Evolutionary conservation across 208 protist genomes (phyloP), one percentile per base, ranked within the genome.

Genomic region (Acanthamoeba healyi): DNA sequence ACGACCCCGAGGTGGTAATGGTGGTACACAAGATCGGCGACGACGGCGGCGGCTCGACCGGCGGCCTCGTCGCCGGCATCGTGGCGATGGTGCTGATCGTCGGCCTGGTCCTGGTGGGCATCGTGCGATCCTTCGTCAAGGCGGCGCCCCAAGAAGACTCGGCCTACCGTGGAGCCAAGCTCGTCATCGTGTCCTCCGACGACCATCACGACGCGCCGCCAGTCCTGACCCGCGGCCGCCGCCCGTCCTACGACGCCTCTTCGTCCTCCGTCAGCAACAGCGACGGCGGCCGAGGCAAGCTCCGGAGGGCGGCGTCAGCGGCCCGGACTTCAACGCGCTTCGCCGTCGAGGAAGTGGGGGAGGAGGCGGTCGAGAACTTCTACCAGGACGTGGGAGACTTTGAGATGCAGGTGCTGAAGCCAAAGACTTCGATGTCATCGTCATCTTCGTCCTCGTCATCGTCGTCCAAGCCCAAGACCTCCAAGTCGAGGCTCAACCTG

Each of bases 1-100:
- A 77, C 67, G 67, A 77, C 36, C 67, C 67, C 34, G 67, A 77
- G 38, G 10, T 77, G 36, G 67, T 77, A 15, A 7, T 77, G 34
- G 67, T 77, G 15, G 38, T 77, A 4, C 29, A n/a, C 26, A 42
- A 36, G 34, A 6, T 5, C 29, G 36, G 0, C n/a, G n/a, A n/a
- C 56, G 26, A 26, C 10, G 32, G 58, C 58, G 26, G 6, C 17
- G 22, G 9, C 5, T 77, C 67, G 29, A 7, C 32, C 12, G 67
- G 67, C 67, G 67, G 67, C 0, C 29, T 77, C 67, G 44, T 77
- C 67, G 67, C 67, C 36, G 67, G 67, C 38, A 17, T 17, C 0
- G 67, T 77, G 34, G 36, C 34, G 0, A 15, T 77, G 67, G 67
- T 19, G 24, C n/a, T 77, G 14, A 77, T 77, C 65, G 67, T 7